Evolutionary conservation across 805 yeast genomes (phyloP).

Genomic region (Ogataea pini): DNA sequence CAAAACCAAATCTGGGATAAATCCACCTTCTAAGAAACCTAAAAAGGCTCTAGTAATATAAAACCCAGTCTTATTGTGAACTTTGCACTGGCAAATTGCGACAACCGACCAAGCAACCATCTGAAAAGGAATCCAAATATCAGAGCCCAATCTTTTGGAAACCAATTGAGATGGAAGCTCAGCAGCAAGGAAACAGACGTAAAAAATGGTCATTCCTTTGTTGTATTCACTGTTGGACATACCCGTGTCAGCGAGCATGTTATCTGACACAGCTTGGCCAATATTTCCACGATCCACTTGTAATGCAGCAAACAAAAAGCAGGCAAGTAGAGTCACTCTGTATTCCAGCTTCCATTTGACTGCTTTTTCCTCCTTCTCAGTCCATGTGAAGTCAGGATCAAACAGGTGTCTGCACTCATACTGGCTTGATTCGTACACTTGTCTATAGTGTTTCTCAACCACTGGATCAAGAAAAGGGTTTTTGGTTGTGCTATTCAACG

Average conservation of each 20-base stretch:
- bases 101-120: conserved; percentile 58
- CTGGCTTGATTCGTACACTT: conserved; percentile 46
- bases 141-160: conserved; percentile 65
- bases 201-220: conserved; percentile 55
- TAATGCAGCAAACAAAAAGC: conserved; percentile 57
- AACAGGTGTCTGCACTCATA: conserved; percentile 58
- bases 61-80: conserved; percentile 44
- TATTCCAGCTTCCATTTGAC: conserved; percentile 54
- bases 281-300: conserved; percentile 62
- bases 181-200: conserved; percentile 52
- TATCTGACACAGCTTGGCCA: conserved; percentile 55
- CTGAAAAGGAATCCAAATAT: conserved; percentile 61
- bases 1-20: conserved; percentile 62
- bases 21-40: conserved; percentile 68
- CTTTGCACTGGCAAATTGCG: conserved; percentile 50
- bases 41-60: conserved; percentile 50
- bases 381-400: conserved; percentile 62
- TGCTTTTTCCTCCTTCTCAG: conserved; percentile 48
- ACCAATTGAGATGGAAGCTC: conserved; percentile 69
- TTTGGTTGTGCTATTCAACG: not conserved
- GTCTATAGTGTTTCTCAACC: conserved; percentile 46
- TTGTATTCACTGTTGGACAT: conserved; percentile 61
- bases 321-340: conserved; percentile 58
- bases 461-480: conserved; percentile 47
- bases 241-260: conserved; percentile 50